A percentile compares a stretch with the other conserved stretches of the same genome.
Evolutionary conservation across 2,329 filamentous ascomycete species (phyloP).

Genomic region (Nannizzia gypsea): DNA sequence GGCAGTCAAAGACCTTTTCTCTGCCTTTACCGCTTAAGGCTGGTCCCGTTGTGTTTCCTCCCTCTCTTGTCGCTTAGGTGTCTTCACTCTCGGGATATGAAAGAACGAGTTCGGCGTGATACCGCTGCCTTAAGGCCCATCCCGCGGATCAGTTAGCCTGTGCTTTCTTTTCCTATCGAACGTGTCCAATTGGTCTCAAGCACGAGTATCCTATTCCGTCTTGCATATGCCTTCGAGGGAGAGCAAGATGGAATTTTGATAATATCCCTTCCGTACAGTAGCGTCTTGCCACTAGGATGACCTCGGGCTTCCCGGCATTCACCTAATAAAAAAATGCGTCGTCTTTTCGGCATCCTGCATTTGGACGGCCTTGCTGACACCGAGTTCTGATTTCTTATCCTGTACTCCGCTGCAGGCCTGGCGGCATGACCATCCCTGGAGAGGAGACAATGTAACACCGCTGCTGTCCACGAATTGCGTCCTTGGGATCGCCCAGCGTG

Average conservation of each 20-base stretch:
- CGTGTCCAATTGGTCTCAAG: background rate
- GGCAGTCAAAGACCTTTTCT: background rate
- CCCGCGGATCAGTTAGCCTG: background rate
- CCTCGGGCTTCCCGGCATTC: too few relatives aligned
- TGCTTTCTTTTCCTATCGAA: background rate
- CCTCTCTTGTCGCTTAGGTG: background rate
- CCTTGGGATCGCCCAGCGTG: background rate
- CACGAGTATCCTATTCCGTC: too few relatives aligned
- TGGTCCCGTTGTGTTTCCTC: background rate
- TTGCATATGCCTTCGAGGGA: too few relatives aligned
- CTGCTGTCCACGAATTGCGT: background rate
- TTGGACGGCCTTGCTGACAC: background rate
- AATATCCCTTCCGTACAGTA: too few relatives aligned
- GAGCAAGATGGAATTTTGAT: too few relatives aligned
- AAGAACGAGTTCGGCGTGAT: background rate
- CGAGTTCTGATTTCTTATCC: background rate
- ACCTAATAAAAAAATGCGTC: too few relatives aligned
- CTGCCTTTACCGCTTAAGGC: background rate
- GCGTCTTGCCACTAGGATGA: too few relatives aligned
- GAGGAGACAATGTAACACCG: background rate
- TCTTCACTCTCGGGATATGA: background rate
- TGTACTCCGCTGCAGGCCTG: background rate
- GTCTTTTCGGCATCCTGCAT: background rate
- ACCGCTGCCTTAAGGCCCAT: background rate
- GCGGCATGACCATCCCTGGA: background rate